Evolutionary conservation across 345 rosid species (phyloP).

Genomic region (Kernera saxatilis): DNA sequence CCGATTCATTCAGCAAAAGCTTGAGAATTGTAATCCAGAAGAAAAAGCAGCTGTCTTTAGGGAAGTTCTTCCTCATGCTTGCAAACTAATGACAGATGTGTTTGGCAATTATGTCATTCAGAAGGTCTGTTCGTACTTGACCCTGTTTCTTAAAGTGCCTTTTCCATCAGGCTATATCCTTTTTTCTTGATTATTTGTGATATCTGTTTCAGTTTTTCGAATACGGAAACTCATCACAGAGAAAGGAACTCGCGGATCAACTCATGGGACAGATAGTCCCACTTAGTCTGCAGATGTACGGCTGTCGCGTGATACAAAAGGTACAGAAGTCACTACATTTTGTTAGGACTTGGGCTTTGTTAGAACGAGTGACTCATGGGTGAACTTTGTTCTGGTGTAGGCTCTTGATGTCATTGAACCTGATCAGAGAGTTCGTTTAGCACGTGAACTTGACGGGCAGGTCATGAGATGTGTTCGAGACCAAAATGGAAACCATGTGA

Average conservation of each 20-base stretch:
- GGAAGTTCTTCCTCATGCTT: slow-evolving; percentile 63
- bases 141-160: background rate
- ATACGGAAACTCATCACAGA: slow-evolving; percentile 50
- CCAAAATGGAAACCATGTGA: slow-evolving; percentile 86
- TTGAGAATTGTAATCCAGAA: slow-evolving; percentile 50
- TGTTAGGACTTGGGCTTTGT: background rate
- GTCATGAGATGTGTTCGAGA: slow-evolving; percentile 77
- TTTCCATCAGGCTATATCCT: background rate
- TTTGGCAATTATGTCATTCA: slow-evolving; percentile 78
- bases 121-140: slow-evolving; percentile 38
- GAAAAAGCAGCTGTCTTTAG: slow-evolving; percentile 57
- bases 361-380: background rate
- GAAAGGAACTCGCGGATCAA: slow-evolving; percentile 57
- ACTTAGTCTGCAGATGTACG: slow-evolving; percentile 69
- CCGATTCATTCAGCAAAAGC: slow-evolving; percentile 74
- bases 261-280: slow-evolving; percentile 58
- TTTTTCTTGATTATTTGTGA: background rate
- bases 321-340: slow-evolving; percentile 22
- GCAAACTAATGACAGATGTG: slow-evolving; percentile 66
- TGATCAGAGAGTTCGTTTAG: slow-evolving; percentile 61
- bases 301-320: slow-evolving; percentile 78
- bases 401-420: slow-evolving; percentile 71
- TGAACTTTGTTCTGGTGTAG: slow-evolving; percentile 31
- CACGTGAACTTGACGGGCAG: slow-evolving; percentile 69
- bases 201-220: slow-evolving; percentile 50